Evolutionary conservation across 2,329 filamentous ascomycete genomes (phyloP), one percentile per base, ranked within the genome.

Genomic region (Colletotrichum sp.): DNA sequence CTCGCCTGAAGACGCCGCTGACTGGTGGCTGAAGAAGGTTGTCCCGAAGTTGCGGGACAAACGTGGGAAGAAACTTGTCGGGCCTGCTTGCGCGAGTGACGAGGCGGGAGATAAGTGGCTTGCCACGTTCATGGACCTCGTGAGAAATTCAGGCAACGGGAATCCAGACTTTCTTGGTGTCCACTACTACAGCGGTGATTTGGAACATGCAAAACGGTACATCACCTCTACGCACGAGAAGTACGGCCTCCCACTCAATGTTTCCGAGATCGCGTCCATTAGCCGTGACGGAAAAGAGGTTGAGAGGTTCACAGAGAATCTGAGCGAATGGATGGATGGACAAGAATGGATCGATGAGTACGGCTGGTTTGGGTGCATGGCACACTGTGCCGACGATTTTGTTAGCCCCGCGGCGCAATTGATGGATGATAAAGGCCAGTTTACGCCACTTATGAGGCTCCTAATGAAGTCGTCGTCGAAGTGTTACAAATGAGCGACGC

Each of bases 391-490:
- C 13, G 86, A 88, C 77, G 79, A 79, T 71, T 88, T 86, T 79
- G 87, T 88, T 24, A 88, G 86, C 77, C 86, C 86, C 0, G 84
- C 82, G 48, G 87, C 87, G 30, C 86, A 87, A 80, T 82, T 88
- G 77, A 86, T 88, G 85, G 85, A 87, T 64, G 72, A 74, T 12
- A 81, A 86, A 71, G 87, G 86, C 6, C 80, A 79, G 24, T 86
- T 86, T 66, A 88, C 83, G 10, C 74, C 79, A 30, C 79, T 84
- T 6, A 77, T 78, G 77, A 71, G 61, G 38, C 67, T 65, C 52
- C 57, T 78, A 34, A 78, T 75, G 67, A 28, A 61, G 43, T 8
- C 10, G n/a, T 48, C 21, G 6, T 48, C 5, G 18, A 7, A n/a
- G 18, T 48, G 3, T 12, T 48, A 6, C 5, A 18, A n/a, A n/a